phyloP scores from a whole-genome alignment of 2,329 filamentous ascomycete genomes.

The Diaporthe velutina region DNA sequence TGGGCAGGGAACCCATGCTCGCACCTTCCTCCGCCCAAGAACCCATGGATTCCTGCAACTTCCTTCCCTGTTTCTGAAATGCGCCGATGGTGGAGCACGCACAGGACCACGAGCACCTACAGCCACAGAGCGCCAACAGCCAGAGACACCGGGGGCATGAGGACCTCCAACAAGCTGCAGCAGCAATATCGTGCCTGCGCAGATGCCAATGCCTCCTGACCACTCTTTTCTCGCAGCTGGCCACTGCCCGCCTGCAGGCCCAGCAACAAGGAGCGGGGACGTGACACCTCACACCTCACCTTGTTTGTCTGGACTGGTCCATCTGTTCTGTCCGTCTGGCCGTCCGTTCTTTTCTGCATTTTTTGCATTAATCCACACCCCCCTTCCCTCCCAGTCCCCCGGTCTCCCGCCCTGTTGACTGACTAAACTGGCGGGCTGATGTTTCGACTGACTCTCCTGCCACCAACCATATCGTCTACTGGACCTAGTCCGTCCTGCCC shows the following conservation, averaged over 20 bases:
- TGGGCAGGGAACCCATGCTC: conserved; percentile 3
- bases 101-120: background rate
- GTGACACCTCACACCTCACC: conserved; percentile 33
- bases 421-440: conserved; percentile 7
- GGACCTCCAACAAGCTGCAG: conserved; percentile 6
- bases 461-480: conserved; percentile 25
- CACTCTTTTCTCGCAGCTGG: background rate
- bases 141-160: conserved; percentile 3
- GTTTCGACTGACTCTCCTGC: conserved; percentile 29
- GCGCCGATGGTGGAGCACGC: conserved; percentile 9
- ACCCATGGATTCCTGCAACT: conserved; percentile 24
- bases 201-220: conserved; percentile 28
- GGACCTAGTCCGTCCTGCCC: conserved; percentile 4
- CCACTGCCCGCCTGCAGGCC: conserved; percentile 2
- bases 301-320: conserved; percentile 18
- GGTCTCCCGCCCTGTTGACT: background rate
- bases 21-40: background rate
- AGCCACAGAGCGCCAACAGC: background rate
- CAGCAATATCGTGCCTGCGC: conserved; percentile 22
- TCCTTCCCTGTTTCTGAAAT: conserved; percentile 35
- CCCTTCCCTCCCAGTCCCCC: conserved; percentile 15
- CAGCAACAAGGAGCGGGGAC: background rate
- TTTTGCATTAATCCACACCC: conserved; percentile 24
- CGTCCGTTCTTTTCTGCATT: background rate
- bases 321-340: conserved; percentile 10